Conservation (phyloP, 2,329 filamentous ascomycete genomes). For the Alternaria panax region DNA sequence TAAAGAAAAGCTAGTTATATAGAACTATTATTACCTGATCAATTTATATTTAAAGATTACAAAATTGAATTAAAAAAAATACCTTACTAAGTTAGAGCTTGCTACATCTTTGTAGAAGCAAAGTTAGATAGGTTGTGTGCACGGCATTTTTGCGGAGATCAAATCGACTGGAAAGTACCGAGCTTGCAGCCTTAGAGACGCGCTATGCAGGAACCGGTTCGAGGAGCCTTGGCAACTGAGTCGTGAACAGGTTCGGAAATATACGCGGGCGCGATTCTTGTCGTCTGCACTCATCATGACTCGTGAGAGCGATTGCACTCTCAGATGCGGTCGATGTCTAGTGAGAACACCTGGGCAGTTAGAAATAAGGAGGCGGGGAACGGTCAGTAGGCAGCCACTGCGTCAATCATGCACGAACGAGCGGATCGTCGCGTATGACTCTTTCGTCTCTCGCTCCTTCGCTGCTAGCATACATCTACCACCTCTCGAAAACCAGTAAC, state of each 20-base stretch:
- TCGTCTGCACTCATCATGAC: background rate
- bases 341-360: background rate
- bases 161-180: background rate
- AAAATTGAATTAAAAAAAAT: too few relatives aligned
- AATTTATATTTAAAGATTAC: too few relatives aligned
- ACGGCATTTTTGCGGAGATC: slow-evolving; percentile 6
- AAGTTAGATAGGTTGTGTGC: too few relatives aligned
- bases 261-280: background rate
- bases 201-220: slow-evolving; percentile 11
- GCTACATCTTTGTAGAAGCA: too few relatives aligned
- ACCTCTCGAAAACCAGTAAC: background rate
- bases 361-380: background rate
- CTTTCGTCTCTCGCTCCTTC: background rate
- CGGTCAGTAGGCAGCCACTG: background rate
- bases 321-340: background rate
- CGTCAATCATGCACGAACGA: slow-evolving; percentile 5
- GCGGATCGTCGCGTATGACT: background rate
- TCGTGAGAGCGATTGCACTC: background rate
- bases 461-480: background rate
- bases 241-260: slow-evolving; percentile 2
- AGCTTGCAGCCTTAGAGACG: slow-evolving; percentile 4
- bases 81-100: too few relatives aligned
- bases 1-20: too few relatives aligned
- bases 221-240: slow-evolving; percentile 3
- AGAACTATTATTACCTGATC: too few relatives aligned